Percentiles rank a stretch among this genome's conserved stretches.
These are phyloP conservation scores for Kazachstania martiniae DNA, from an alignment of 805 yeast species.

Conservation along the genomic window DNA sequence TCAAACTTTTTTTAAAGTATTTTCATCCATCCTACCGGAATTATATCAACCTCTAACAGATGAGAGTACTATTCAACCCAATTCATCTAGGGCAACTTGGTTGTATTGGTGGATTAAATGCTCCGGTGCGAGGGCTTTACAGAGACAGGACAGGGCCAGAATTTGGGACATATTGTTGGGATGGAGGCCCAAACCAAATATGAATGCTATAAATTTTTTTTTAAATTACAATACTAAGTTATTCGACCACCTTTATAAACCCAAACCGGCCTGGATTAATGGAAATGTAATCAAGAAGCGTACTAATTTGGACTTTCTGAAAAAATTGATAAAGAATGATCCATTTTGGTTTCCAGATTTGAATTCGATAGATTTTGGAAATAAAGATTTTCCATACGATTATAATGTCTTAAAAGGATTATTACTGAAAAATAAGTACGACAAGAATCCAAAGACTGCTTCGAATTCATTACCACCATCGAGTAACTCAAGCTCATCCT, in stretches of 20 bases:
- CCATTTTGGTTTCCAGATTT: slow-evolving; percentile 31
- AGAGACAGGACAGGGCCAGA: slow-evolving; percentile 71
- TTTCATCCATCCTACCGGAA: slow-evolving; percentile 63
- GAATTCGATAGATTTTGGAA: slow-evolving; percentile 19
- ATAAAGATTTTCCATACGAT: slow-evolving; percentile 17
- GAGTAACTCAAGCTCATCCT: neutral
- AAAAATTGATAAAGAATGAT: slow-evolving; percentile 14
- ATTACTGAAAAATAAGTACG: slow-evolving; percentile 18
- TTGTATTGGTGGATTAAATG: slow-evolving; percentile 90
- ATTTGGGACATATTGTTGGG: slow-evolving; percentile 85
- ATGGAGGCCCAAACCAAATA: slow-evolving; percentile 42
- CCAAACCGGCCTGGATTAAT: slow-evolving; percentile 1
- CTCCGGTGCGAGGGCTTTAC: slow-evolving; percentile 79
- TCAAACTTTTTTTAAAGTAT: slow-evolving; percentile 42
- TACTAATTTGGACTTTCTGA: slow-evolving; percentile 13
- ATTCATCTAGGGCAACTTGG: slow-evolving; percentile 64
- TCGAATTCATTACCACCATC: neutral
- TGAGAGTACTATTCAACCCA: slow-evolving; percentile 60
- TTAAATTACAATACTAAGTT: slow-evolving; percentile 22
- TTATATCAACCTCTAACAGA: slow-evolving; percentile 65
- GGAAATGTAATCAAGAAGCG: neutral
- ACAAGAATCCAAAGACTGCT: neutral
- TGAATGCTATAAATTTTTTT: slow-evolving; percentile 24
- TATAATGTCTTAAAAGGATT: slow-evolving; percentile 23
- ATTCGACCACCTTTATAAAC: slow-evolving; percentile 21